Conservation (phyloP, 495 filamentous ascomycete species). For the Letharia lupina region DNA sequence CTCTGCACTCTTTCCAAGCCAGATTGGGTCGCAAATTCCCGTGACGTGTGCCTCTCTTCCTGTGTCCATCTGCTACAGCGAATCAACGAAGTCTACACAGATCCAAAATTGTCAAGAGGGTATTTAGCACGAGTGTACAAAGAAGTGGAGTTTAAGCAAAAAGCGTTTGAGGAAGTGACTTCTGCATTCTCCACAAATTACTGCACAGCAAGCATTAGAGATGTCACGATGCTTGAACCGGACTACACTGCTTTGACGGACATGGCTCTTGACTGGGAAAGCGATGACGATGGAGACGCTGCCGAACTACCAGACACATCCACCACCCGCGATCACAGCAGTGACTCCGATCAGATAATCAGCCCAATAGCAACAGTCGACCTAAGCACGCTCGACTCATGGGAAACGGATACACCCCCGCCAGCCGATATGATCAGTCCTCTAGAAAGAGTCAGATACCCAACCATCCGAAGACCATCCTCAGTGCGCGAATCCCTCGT, state of each 20-base stretch:
- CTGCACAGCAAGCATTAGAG: constrained; percentile 21
- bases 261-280: constrained; percentile 6
- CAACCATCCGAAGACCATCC: constrained; percentile 6
- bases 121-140: constrained; percentile 23
- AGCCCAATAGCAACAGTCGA: constrained; percentile 18
- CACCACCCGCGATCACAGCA: not conserved
- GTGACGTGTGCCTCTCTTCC: constrained; percentile 39
- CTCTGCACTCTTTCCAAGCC: constrained; percentile 47
- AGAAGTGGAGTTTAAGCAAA: constrained; percentile 15
- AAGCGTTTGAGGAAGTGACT: constrained; percentile 17
- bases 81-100: constrained; percentile 33
- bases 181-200: constrained; percentile 16
- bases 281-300: not conserved
- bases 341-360: constrained; percentile 9
- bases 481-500: constrained; percentile 6
- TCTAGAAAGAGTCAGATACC: constrained; percentile 6
- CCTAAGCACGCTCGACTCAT: constrained; percentile 11
- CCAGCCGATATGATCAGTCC: not conserved
- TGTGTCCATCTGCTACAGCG: constrained; percentile 51
- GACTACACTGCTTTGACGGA: constrained; percentile 8
- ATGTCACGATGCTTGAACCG: constrained; percentile 15
- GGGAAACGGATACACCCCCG: constrained; percentile 5
- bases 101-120: constrained; percentile 18
- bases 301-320: constrained; percentile 21
- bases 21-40: constrained; percentile 24